A percentile compares a stretch with the other conserved stretches of the same genome.
phyloP scores from a whole-genome alignment of 805 yeast genomes.

The Yarrowia sp. region DNA sequence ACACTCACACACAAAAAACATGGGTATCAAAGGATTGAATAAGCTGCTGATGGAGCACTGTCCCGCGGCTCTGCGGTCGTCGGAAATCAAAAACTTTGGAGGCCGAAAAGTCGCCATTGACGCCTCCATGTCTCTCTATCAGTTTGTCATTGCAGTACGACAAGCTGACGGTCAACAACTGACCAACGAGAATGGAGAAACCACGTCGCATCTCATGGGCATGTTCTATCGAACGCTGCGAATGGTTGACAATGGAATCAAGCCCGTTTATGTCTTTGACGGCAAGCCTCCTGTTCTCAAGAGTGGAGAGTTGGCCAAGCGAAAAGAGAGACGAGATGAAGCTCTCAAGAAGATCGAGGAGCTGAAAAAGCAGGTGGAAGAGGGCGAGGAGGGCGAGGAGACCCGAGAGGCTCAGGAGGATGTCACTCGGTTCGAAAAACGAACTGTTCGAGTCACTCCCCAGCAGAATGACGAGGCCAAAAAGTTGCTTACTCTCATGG shows the following conservation, averaged over 20 bases:
- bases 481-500: conserved; percentile 77
- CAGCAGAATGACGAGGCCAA: conserved; percentile 96
- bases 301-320: conserved; percentile 86
- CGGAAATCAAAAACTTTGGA: conserved; percentile 78
- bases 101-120: conserved; percentile 96
- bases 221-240: conserved; percentile 91
- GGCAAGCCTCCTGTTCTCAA: conserved; percentile 96
- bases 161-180: conserved; percentile 96
- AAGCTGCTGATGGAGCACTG: conserved; percentile 87
- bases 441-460: conserved; percentile 82
- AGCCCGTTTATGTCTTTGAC: conserved; percentile 95
- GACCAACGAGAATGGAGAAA: conserved; percentile 84
- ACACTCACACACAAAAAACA: neutral
- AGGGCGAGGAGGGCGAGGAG: conserved; percentile 7
- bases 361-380: conserved; percentile 47
- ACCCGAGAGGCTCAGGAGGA: conserved; percentile 71
- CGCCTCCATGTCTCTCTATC: conserved; percentile 89
- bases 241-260: conserved; percentile 87
- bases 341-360: conserved; percentile 74
- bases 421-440: conserved; percentile 67
- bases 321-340: conserved; percentile 74
- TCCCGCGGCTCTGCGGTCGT: conserved; percentile 70
- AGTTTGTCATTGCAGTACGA: conserved; percentile 91
- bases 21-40: conserved; percentile 57
- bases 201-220: conserved; percentile 90